A percentile compares a stretch with the other conserved stretches of the same genome.
Evolutionary conservation across 768 basidiomycete species (phyloP).

Genomic region (Termitomyces bulborhizus): DNA sequence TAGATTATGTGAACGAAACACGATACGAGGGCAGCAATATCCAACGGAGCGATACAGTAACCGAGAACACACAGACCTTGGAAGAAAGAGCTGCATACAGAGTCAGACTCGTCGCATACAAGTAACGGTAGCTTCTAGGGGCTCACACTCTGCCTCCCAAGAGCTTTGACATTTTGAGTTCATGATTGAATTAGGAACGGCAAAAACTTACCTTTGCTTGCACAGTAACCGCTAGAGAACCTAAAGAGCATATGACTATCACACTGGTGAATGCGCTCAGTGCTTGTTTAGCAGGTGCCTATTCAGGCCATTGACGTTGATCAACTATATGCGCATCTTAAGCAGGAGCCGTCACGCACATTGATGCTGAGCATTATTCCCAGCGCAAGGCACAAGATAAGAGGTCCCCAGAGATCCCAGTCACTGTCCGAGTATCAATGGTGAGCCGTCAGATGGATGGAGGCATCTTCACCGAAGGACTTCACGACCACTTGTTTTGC

Average conservation of each 20-base stretch:
- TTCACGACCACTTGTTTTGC: slow-evolving; percentile 67
- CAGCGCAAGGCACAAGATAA: slow-evolving; percentile 74
- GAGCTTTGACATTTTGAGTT: slow-evolving; percentile 35
- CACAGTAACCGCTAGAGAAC: slow-evolving; percentile 88
- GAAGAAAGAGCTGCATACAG: slow-evolving; percentile 72
- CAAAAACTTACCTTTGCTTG: slow-evolving; percentile 75
- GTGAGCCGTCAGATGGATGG: not conserved
- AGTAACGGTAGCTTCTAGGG: not conserved
- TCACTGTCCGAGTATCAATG: slow-evolving; percentile 44
- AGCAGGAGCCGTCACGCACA: slow-evolving; percentile 32
- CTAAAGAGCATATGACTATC: slow-evolving; percentile 88
- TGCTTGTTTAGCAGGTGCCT: slow-evolving; percentile 83
- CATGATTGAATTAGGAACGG: slow-evolving; percentile 1
- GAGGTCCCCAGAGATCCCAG: slow-evolving; percentile 98
- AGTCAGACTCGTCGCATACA: not conserved
- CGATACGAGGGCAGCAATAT: slow-evolving; percentile 83
- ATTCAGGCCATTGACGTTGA: not conserved
- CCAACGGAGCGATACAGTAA: slow-evolving; percentile 91
- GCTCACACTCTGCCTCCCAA: slow-evolving; percentile 79
- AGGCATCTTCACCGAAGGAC: slow-evolving; percentile 56
- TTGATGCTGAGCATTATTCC: slow-evolving; percentile 84
- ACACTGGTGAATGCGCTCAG: slow-evolving; percentile 90
- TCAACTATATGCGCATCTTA: not conserved
- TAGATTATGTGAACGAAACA: slow-evolving; percentile 84
- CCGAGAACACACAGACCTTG: slow-evolving; percentile 93